A percentile compares a stretch with the other conserved stretches of the same genome.
phyloP scores from a whole-genome alignment of 2,329 filamentous ascomycete genomes.

The Xylaria polymorpha region DNA sequence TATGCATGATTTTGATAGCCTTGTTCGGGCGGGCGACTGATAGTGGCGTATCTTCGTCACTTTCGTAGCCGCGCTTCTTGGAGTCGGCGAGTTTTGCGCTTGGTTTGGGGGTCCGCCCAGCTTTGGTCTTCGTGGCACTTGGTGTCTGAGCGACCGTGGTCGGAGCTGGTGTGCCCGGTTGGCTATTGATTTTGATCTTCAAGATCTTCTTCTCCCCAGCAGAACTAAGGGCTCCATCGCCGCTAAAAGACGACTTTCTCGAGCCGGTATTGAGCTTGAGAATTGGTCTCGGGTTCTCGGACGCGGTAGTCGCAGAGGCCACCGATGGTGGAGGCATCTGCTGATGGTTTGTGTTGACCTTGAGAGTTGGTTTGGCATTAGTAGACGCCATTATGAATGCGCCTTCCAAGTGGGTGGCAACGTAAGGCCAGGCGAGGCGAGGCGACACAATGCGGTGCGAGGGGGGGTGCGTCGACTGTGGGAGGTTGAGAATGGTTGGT shows the following conservation, averaged over 20 bases:
- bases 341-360: constrained; percentile 45
- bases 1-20: constrained; percentile 67
- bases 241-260: constrained; percentile 46
- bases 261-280: constrained; percentile 50
- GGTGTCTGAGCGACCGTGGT: constrained; percentile 43
- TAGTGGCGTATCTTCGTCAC: constrained; percentile 59
- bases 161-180: constrained; percentile 48
- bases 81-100: constrained; percentile 67
- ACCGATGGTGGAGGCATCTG: constrained; percentile 49
- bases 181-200: constrained; percentile 55
- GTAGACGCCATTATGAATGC: constrained; percentile 44
- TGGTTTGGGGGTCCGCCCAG: constrained; percentile 69
- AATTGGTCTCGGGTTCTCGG: constrained; percentile 48
- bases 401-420: neutral
- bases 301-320: constrained; percentile 35
- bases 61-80: constrained; percentile 71
- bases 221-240: constrained; percentile 45
- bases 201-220: constrained; percentile 50
- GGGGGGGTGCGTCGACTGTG: neutral
- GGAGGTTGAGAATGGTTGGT: neutral
- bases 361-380: constrained; percentile 47
- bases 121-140: constrained; percentile 64
- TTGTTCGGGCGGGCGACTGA: constrained; percentile 55
- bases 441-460: constrained; percentile 3
- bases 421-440: neutral